A percentile compares a stretch with the other conserved stretches of the same genome.
Evolutionary conservation across 1,284 basidiomycete genomes (phyloP).

Genomic region (Vanrija sp.): DNA sequence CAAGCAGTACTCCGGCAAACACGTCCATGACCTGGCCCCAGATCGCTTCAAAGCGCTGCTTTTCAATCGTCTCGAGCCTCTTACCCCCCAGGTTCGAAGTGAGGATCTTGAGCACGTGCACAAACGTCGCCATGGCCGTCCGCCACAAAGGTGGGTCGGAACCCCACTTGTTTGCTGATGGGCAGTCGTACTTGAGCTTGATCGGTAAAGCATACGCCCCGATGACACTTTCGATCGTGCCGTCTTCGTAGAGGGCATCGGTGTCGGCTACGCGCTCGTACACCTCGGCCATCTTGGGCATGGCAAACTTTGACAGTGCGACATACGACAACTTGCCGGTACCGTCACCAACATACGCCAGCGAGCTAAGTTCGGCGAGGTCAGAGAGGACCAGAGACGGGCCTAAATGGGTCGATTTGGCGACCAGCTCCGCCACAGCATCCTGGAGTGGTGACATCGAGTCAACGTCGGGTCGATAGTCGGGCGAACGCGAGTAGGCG

Average conservation of each 20-base stretch:
- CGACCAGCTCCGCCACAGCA: constrained; percentile 65
- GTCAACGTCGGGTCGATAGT: constrained; percentile 84
- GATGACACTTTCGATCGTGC: constrained; percentile 76
- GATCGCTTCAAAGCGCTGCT: constrained; percentile 65
- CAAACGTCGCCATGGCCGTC: constrained; percentile 51
- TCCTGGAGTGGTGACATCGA: constrained; percentile 75
- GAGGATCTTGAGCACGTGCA: constrained; percentile 21
- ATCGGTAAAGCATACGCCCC: constrained; percentile 84
- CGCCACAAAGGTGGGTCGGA: constrained; percentile 86
- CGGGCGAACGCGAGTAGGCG: constrained; percentile 74
- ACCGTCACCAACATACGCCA: constrained; percentile 71
- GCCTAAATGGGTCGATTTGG: constrained; percentile 55
- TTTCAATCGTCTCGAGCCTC: constrained; percentile 60
- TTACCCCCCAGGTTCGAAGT: constrained; percentile 15
- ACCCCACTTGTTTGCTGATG: constrained; percentile 75
- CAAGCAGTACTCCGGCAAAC: constrained; percentile 73
- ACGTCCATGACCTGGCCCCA: constrained; percentile 84
- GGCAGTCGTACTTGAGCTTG: constrained; percentile 92
- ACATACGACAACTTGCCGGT: constrained; percentile 75
- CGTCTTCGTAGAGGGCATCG: constrained; percentile 64
- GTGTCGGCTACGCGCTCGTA: constrained; percentile 45
- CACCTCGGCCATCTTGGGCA: constrained; percentile 73
- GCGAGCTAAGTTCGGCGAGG: constrained; percentile 75
- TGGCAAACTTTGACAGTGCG: constrained; percentile 76
- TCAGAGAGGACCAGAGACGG: constrained; percentile 73